Evolutionary conservation across 2,329 filamentous ascomycete species (phyloP).

Genomic region (Trichoderma atroviride): DNA sequence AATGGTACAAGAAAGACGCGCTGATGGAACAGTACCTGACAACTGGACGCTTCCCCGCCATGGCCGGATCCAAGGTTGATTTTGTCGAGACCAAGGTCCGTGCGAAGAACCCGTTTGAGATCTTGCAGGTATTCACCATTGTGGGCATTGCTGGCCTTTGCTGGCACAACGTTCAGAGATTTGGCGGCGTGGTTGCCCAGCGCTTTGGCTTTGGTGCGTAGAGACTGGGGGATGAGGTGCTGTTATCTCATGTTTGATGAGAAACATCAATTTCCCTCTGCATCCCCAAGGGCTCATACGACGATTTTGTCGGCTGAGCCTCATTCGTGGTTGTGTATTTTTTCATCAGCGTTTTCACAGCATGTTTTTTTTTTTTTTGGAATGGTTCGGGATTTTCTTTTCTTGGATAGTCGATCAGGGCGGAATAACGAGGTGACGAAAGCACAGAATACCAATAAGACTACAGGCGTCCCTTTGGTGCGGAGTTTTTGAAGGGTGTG

Average conservation of each 20-base stretch:
- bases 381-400: background rate
- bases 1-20: slow-evolving; percentile 91
- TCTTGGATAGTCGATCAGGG: slow-evolving; percentile 3
- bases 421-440: background rate
- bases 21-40: slow-evolving; percentile 80
- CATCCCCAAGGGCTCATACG: background rate
- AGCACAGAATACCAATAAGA: slow-evolving; percentile 2
- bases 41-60: slow-evolving; percentile 78
- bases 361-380: background rate
- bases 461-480: slow-evolving; percentile 1
- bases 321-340: background rate
- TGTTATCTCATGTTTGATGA: background rate
- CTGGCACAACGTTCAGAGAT: slow-evolving; percentile 44
- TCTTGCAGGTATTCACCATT: slow-evolving; percentile 57
- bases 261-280: background rate
- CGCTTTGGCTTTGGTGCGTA: slow-evolving; percentile 31
- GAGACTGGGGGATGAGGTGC: background rate
- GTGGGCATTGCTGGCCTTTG: slow-evolving; percentile 49
- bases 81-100: slow-evolving; percentile 63
- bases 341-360: slow-evolving; percentile 15
- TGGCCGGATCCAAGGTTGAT: slow-evolving; percentile 51
- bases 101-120: slow-evolving; percentile 57
- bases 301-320: background rate
- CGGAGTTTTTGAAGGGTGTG: slow-evolving; percentile 1
- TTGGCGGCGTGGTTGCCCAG: slow-evolving; percentile 31